Percentiles rank a stretch among this genome's conserved stretches.
Conservation (phyloP, 208 protist genomes). For the Porcisia deanei region DNA sequence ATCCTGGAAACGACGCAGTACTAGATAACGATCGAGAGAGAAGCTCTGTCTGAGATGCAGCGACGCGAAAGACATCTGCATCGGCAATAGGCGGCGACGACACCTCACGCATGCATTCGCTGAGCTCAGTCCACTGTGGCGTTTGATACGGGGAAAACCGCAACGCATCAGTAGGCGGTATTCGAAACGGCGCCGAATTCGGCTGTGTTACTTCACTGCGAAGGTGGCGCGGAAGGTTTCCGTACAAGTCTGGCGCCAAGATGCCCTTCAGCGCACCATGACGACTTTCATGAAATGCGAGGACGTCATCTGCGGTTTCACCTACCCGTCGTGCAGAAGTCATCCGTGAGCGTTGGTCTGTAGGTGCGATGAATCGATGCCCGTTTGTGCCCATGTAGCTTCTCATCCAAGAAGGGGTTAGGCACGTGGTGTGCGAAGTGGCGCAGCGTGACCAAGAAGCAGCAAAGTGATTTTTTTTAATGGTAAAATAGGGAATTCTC, state of each 20-base stretch:
- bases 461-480: neutral
- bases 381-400: neutral
- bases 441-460: neutral
- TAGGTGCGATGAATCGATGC: neutral
- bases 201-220: neutral
- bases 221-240: conserved; percentile 15
- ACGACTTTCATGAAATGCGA: conserved; percentile 49
- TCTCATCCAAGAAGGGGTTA: neutral
- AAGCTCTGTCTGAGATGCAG: neutral
- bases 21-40: neutral
- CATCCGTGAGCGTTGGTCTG: conserved; percentile 2
- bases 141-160: conserved; percentile 10
- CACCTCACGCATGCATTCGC: conserved; percentile 26
- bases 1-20: neutral
- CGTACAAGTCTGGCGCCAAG: conserved; percentile 23
- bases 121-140: conserved; percentile 30
- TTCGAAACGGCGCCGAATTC: neutral
- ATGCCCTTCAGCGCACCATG: conserved; percentile 45
- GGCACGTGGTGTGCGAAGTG: neutral
- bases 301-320: conserved; percentile 18
- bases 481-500: no score
- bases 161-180: neutral
- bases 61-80: neutral
- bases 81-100: neutral
- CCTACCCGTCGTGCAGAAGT: neutral